Percentiles rank a stretch among this genome's conserved stretches.
Conservation (phyloP, 2,329 filamentous ascomycete species). For the Pseudogymnoascus pannorum region DNA sequence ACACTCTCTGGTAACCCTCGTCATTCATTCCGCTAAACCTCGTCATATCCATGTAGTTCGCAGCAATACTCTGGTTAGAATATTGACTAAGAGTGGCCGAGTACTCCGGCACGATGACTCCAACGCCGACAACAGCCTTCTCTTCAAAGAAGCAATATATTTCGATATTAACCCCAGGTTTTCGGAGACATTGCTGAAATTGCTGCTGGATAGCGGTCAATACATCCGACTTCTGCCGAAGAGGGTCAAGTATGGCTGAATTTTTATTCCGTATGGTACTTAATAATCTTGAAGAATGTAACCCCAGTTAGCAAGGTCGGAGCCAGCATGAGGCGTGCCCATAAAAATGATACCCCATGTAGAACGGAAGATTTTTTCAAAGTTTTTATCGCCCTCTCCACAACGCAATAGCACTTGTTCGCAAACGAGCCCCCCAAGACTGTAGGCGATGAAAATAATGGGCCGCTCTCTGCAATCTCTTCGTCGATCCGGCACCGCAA, state of each 20-base stretch:
- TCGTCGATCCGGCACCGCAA: slow-evolving; percentile 12
- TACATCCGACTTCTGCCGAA: slow-evolving; percentile 11
- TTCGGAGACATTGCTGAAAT: slow-evolving; percentile 13
- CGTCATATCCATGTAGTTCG: slow-evolving; percentile 18
- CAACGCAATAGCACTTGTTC: slow-evolving; percentile 15
- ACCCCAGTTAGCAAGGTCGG: slow-evolving; percentile 13
- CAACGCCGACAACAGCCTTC: slow-evolving; percentile 9
- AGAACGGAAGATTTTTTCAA: slow-evolving; percentile 12
- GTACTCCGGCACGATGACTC: slow-evolving; percentile 10
- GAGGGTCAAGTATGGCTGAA: slow-evolving; percentile 2
- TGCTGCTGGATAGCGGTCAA: slow-evolving; percentile 12
- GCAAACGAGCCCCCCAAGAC: slow-evolving; percentile 17
- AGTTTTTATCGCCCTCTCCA: slow-evolving; percentile 2
- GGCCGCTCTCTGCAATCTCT: slow-evolving; percentile 12
- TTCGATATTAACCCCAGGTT: slow-evolving; percentile 4
- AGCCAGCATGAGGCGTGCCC: slow-evolving; percentile 18
- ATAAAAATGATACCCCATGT: slow-evolving; percentile 17
- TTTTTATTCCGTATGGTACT: slow-evolving; percentile 10
- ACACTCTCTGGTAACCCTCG: slow-evolving; percentile 13
- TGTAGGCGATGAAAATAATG: slow-evolving; percentile 18
- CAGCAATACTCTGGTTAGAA: slow-evolving; percentile 14
- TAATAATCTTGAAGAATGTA: slow-evolving; percentile 2
- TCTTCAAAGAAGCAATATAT: slow-evolving; percentile 15
- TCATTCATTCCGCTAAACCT: slow-evolving; percentile 15
- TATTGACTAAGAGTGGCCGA: slow-evolving; percentile 13